These are phyloP conservation scores for Knufia petricola DNA, from an alignment of 2,329 filamentous ascomycete genomes.

Conservation along the genomic window DNA sequence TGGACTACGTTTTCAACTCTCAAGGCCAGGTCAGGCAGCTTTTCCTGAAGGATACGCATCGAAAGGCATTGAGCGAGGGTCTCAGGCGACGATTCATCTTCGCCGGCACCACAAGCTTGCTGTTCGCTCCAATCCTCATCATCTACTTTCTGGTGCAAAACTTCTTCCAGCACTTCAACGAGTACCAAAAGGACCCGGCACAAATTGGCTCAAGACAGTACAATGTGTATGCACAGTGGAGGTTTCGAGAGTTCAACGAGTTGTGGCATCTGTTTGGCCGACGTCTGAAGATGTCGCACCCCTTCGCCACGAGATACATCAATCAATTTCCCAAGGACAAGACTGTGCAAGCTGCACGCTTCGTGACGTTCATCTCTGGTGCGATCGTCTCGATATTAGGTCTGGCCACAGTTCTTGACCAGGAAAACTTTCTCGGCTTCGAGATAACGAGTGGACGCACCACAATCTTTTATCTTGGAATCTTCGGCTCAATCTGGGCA, in stretches of 20 bases:
- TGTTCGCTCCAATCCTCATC: conserved; percentile 81
- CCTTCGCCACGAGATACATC: conserved; percentile 82
- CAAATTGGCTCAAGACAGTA: conserved; percentile 82
- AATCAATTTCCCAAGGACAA: conserved; percentile 96
- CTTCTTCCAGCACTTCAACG: conserved; percentile 92
- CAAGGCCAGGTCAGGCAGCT: conserved; percentile 76
- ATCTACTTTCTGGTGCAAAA: conserved; percentile 78
- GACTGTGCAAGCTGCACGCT: conserved; percentile 72
- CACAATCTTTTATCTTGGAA: conserved; percentile 77
- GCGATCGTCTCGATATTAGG: conserved; percentile 79
- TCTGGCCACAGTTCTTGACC: conserved; percentile 74
- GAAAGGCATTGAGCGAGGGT: conserved; percentile 66
- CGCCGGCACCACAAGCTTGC: conserved; percentile 73
- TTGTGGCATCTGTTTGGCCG: conserved; percentile 84
- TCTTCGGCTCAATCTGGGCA: conserved; percentile 76
- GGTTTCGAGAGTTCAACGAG: conserved; percentile 97
- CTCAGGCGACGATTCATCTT: conserved; percentile 70
- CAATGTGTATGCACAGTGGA: conserved; percentile 91
- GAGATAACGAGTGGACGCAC: conserved; percentile 84
- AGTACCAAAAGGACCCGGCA: conserved; percentile 89
- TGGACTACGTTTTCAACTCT: conserved; percentile 90
- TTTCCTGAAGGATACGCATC: conserved; percentile 74
- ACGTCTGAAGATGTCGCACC: conserved; percentile 86
- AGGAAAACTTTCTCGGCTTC: conserved; percentile 82
- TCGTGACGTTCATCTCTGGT: conserved; percentile 78